These are phyloP conservation scores for Gomphus bonarii DNA, from an alignment of 1,284 basidiomycete species.

Conservation along the genomic window DNA sequence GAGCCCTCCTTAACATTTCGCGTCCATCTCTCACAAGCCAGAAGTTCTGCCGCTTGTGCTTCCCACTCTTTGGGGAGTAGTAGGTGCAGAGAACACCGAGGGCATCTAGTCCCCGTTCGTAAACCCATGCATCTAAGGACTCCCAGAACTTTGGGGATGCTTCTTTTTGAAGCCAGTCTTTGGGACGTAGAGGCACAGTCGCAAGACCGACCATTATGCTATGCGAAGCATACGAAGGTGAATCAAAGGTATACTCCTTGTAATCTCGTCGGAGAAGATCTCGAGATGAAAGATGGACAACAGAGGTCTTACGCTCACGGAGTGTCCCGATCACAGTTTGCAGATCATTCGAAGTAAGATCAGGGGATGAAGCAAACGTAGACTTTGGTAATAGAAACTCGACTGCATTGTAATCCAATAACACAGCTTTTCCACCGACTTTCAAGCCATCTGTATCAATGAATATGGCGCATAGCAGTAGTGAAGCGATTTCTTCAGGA, in stretches of 20 bases:
- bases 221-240: conserved; percentile 24
- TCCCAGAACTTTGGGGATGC: conserved; percentile 32
- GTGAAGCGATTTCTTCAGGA: conserved; percentile 54
- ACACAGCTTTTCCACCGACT: conserved; percentile 63
- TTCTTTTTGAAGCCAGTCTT: conserved; percentile 33
- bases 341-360: conserved; percentile 29
- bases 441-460: conserved; percentile 80
- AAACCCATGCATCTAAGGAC: conserved; percentile 53
- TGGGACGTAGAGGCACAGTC: conserved; percentile 66
- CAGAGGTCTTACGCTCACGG: conserved; percentile 50
- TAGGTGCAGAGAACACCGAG: conserved; percentile 71
- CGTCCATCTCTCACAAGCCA: conserved; percentile 39
- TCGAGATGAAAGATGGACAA: conserved; percentile 57
- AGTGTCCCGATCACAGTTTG: conserved; percentile 33
- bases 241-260: conserved; percentile 67
- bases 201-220: conserved; percentile 52
- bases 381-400: conserved; percentile 45
- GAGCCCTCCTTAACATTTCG: conserved; percentile 25
- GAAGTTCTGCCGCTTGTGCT: conserved; percentile 59
- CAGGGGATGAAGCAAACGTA: conserved; percentile 22
- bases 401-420: conserved; percentile 51
- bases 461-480: conserved; percentile 72
- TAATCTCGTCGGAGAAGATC: conserved; percentile 88
- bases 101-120: conserved; percentile 48
- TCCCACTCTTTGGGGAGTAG: conserved; percentile 41